Evolutionary conservation across 108 stramenopile genomes (phyloP), one percentile per base, ranked within the genome.

Genomic region (Fragilariopsis cylindrus): DNA sequence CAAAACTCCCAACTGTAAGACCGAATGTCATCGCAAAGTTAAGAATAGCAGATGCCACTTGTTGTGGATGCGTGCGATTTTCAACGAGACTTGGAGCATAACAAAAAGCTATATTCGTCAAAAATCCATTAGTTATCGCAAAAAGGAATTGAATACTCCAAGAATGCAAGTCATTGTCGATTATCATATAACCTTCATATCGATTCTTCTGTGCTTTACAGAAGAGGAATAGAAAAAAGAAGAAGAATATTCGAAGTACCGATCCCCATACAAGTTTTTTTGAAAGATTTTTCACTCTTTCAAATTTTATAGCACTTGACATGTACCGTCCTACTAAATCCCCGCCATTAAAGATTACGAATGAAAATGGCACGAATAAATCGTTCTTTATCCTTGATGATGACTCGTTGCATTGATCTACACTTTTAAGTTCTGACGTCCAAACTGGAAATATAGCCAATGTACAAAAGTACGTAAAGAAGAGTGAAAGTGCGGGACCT

Each of bases 371-470:
- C 8, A 75, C 71, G 60, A 73, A 88, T 18, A 88, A 60, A 66
- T 88, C 87, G 64, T 83, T 84, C 41, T 21, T 53, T 0, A 84
- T 42, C 6, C 66, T 39, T 48, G 84, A 72, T 44, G n/a, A 15
- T 30, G 50, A 48, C 4, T 53, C 5, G 8, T 74, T 47, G 71
- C 83, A 83, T 48, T 73, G 71, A 41, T 73, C 60, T 5, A 57
- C 48, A 44, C 82, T 81, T 48, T 46, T 9, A 12, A 88, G 50
- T 48, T 69, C 42, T 9, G 84, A 85, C n/a, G 81, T 79, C 87
- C 87, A 88, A 3, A 58, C 78, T 11, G 87, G 87, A 65, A 88
- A 88, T n/a, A 88, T 75, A 7, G 84, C 57, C 46, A 84, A 54
- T 7, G 83, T 84, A 4, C 80, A 76, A 18, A 81, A 65, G 44